phyloP scores from a whole-genome alignment of 2,329 filamentous ascomycete species.

The Neofusicoccum kwambonambiense region DNA sequence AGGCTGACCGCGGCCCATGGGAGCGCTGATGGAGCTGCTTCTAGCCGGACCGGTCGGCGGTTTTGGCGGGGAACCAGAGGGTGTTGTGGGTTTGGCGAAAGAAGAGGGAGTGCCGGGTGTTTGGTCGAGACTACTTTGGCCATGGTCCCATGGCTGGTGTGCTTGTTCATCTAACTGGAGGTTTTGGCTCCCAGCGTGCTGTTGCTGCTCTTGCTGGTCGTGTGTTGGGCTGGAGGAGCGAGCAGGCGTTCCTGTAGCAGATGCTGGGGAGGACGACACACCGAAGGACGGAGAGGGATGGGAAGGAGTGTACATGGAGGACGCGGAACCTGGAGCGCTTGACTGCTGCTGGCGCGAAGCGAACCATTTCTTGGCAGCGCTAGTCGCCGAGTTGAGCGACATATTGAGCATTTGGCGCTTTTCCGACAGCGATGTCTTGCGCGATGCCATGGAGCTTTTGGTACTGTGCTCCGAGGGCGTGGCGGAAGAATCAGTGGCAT shows the following conservation, averaged over 20 bases:
- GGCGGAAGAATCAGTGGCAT: constrained; percentile 7
- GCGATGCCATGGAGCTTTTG: neutral
- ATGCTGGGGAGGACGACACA: neutral
- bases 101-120: neutral
- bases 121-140: neutral
- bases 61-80: neutral
- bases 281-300: neutral
- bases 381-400: constrained; percentile 49
- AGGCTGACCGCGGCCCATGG: constrained; percentile 79
- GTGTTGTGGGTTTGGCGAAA: neutral
- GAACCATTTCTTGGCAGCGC: constrained; percentile 62
- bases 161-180: neutral
- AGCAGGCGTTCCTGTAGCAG: neutral
- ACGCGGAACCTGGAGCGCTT: neutral
- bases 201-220: neutral
- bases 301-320: neutral
- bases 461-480: neutral
- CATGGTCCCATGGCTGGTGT: neutral
- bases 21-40: constrained; percentile 33
- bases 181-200: neutral
- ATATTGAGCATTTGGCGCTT: constrained; percentile 31
- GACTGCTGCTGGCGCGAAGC: constrained; percentile 36
- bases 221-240: neutral
- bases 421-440: constrained; percentile 18
- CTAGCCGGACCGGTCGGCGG: neutral